Conservation (phyloP, 768 basidiomycete genomes). For the Plicaturopsis crispa region DNA sequence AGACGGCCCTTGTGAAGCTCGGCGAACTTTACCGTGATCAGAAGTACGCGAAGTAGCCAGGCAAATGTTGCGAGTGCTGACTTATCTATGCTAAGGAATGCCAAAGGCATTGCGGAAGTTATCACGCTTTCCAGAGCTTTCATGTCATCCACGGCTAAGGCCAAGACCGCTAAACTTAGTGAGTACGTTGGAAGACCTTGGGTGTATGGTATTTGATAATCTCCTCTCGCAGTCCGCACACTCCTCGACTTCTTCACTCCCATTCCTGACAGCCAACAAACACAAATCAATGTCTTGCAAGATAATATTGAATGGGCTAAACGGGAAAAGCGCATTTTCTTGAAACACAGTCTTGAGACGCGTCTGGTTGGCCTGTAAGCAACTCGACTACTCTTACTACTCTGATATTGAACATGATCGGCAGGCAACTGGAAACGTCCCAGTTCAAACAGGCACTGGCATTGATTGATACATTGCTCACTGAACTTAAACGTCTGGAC, state of each 20-base stretch:
- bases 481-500: slow-evolving; percentile 87
- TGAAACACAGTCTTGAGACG: slow-evolving; percentile 91
- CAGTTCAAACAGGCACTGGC: slow-evolving; percentile 74
- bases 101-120: slow-evolving; percentile 76
- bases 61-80: too few species aligned
- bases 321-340: slow-evolving; percentile 87
- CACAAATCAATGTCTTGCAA: slow-evolving; percentile 78
- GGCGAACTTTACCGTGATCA: slow-evolving; percentile 84
- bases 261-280: slow-evolving; percentile 66
- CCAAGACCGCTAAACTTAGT: slow-evolving; percentile 96
- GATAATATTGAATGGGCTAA: slow-evolving; percentile 94
- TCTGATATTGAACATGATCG: slow-evolving; percentile 8
- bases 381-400: slow-evolving; percentile 3
- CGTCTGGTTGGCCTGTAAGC: slow-evolving; percentile 70
- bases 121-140: slow-evolving; percentile 78
- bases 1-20: slow-evolving; percentile 76
- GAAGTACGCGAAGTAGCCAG: too few species aligned
- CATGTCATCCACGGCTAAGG: slow-evolving; percentile 93
- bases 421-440: slow-evolving; percentile 65
- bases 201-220: slow-evolving; percentile 1
- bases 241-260: slow-evolving; percentile 83
- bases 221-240: slow-evolving; percentile 65
- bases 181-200: too few species aligned
- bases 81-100: slow-evolving; percentile 78
- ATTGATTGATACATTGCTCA: slow-evolving; percentile 81